phyloP scores from a whole-genome alignment of 192 early-diverging fungal species.

The Coemansia umbellata region DNA sequence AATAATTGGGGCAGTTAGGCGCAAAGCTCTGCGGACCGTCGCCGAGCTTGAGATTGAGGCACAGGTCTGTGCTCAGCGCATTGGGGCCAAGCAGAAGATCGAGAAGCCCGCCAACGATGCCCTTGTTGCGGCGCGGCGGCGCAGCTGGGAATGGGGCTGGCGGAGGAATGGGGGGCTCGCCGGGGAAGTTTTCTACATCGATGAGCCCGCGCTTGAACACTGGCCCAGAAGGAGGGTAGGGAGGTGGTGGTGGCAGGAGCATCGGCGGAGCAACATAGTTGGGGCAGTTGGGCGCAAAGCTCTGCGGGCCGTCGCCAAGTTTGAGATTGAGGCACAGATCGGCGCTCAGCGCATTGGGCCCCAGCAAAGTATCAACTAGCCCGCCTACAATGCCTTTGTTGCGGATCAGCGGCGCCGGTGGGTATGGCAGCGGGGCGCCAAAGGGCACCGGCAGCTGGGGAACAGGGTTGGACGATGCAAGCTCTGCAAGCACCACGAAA shows the following conservation, averaged over 20 bases:
- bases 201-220: conserved; percentile 45
- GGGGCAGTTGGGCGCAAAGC: conserved; percentile 41
- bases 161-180: conserved; percentile 19
- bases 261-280: conserved; percentile 42
- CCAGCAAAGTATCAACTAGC: conserved; percentile 36
- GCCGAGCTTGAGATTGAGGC: conserved; percentile 46
- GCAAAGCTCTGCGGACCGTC: conserved; percentile 45
- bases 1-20: conserved; percentile 37
- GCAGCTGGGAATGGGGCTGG: conserved; percentile 29
- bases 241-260: conserved; percentile 25
- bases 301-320: conserved; percentile 49
- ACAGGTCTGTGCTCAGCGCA: conserved; percentile 35
- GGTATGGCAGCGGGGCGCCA: conserved; percentile 17
- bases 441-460: conserved; percentile 14
- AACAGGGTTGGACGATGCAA: conserved; percentile 27
- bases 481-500: conserved; percentile 40
- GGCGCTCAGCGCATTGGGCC: conserved; percentile 33
- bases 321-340: conserved; percentile 45
- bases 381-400: conserved; percentile 46
- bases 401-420: conserved; percentile 28
- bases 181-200: conserved; percentile 27
- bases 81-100: conserved; percentile 45
- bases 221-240: conserved; percentile 3
- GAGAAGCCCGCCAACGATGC: conserved; percentile 33
- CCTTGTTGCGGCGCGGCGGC: conserved; percentile 38